These are phyloP conservation scores for slime mould (Dictyostelium discoideum) DNA, from an alignment of 78 protist species.

Conservation along the genomic window dicty_2.7 NC_007088.5:2936501-2937000, in stretches of 20 bases:
- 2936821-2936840: neutral
- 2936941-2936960: too few relatives aligned
- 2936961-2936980: slow-evolving; percentile 37
- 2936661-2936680: slow-evolving; percentile 28
- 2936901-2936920: neutral
- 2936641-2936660: neutral
- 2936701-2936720: slow-evolving; percentile 15
- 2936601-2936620: slow-evolving; percentile 45
- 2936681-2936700: slow-evolving; percentile 50
- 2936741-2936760: slow-evolving; percentile 33
- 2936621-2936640: neutral
- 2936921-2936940: neutral
- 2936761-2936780: slow-evolving; percentile 4
- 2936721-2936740: neutral
- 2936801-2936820: too few relatives aligned
- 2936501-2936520: neutral
- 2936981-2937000: slow-evolving; percentile 50
- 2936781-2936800: neutral
- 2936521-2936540: neutral
- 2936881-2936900: neutral
- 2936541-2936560: neutral
- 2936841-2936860: too few relatives aligned
- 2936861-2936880: neutral
- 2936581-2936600: slow-evolving; percentile 33
- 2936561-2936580: slow-evolving; percentile 15